Evolutionary conservation across 495 filamentous ascomycete species (phyloP).

Genomic region (Letharia columbiana): DNA sequence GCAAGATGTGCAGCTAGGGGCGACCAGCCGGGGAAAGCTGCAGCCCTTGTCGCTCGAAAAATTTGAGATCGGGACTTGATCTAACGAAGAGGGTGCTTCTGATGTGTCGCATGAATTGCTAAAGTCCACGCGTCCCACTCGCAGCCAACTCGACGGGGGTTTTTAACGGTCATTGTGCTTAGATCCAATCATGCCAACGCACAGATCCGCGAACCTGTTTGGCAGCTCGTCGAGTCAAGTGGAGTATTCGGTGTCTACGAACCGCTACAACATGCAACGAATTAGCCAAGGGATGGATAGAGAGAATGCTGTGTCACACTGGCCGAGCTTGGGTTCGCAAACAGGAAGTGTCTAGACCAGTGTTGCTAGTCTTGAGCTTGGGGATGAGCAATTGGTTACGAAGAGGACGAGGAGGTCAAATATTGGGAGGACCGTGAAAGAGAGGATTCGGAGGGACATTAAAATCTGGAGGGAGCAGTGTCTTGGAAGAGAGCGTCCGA

Average conservation of each 20-base stretch:
- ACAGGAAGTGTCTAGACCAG: background rate
- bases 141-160: background rate
- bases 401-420: background rate
- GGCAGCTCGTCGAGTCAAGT: background rate
- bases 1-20: background rate
- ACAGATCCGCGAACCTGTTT: background rate
- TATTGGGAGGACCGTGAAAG: background rate
- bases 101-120: background rate
- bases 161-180: background rate
- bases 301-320: background rate
- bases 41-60: background rate
- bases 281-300: background rate
- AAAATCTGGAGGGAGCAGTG: background rate
- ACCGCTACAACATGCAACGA: background rate
- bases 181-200: background rate
- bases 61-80: background rate
- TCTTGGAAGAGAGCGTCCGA: background rate
- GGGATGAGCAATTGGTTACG: background rate
- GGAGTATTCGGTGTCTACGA: background rate
- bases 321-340: background rate
- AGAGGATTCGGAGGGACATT: background rate
- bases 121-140: background rate
- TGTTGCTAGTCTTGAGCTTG: background rate
- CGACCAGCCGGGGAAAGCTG: too few relatives aligned
- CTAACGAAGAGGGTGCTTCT: background rate